Base-by-base conservation (phyloP, 768 basidiomycete species). In the Flagelloscypha sp. region DNA sequence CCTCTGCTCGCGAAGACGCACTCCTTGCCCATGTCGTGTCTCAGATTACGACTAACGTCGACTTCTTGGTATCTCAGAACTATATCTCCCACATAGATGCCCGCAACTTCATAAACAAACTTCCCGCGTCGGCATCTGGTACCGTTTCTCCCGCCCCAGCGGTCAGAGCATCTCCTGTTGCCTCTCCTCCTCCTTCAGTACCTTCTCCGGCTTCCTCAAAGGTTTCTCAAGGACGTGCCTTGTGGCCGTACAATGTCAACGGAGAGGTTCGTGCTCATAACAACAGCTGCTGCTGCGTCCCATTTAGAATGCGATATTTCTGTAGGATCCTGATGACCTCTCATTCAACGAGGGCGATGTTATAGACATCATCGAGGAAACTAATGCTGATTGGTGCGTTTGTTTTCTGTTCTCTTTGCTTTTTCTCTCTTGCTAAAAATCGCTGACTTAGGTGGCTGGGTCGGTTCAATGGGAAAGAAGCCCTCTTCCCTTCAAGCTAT, bases 371-470 rank as follows among this genome's bases (percentile, higher is more conserved):
- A 54, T 84, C 27, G 73, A 80, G 39, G 84, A 90, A 52, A 82
- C 76, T 29, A 88, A 90, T 39, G 65, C 65, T 3, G 89, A 92
- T 54, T 92, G 89, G 89, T n/a, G n/a, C n/a, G n/a, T n/a, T n/a
- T n/a, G n/a, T n/a, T n/a, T n/a, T n/a, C n/a, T n/a, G n/a, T n/a
- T n/a, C n/a, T n/a, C n/a, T n/a, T n/a, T n/a, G n/a, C n/a, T n/a
- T n/a, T n/a, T n/a, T n/a, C n/a, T n/a, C n/a, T n/a, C n/a, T n/a
- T n/a, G n/a, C n/a, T n/a, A n/a, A n/a, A n/a, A n/a, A n/a, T n/a
- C n/a, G n/a, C n/a, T n/a, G n/a, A n/a, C n/a, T n/a, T n/a, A n/a
- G n/a, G n/a, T 94, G 86, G 87, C 74, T 70, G 6, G 88, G 89
- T 18, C 65, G 56, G 41, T 48, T 68, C 37, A 69, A 77, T 22